Evolutionary conservation across 2,329 filamentous ascomycete genomes (phyloP), one percentile per base, ranked within the genome.

Genomic region (Scopulariopsis brevicaulis): DNA sequence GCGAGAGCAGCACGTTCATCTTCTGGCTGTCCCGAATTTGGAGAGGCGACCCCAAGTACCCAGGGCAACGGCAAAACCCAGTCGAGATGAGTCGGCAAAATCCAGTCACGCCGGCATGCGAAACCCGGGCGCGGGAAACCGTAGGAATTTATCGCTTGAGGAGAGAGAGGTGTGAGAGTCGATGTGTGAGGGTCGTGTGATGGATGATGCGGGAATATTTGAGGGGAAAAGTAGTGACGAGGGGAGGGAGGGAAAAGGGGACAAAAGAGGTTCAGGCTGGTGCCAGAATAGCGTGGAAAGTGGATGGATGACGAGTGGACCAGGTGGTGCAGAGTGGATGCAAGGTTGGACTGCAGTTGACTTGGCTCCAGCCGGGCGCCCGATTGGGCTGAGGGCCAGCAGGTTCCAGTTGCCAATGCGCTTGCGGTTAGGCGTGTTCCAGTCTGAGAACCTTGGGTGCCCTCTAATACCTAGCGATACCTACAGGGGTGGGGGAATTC

Each of bases 1-100:
- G 78, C 65, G 80, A 78, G 62, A 85, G 70, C 70, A 85, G 69
- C 68, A 83, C 75, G 69, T 85, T 85, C 83, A 86, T 86, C 51
- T 53, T 57, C 55, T 53, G 55, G 25, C 48, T n/a, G 24, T 56
- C 55, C 22, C 43, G 54, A 34, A 28, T 22, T 56, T 40, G 34
- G 34, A 55, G 54, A 56, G 28, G 54, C 40, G 25, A 55, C 28
- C 53, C 20, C 24, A 56, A 35, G 43, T 56, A 40, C 54, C 54
- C 54, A 50, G 22, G 46, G 46, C 46, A 50, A 50, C 46, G 46
- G 46, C 46, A 40, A 40, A 25, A 56, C 46, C 54, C 40, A 22
- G 40, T 46, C 40, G 40, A 37, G 20, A 51, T 34, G 40, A 53
- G 25, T 34, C 18, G 52, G 52, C 52, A 53, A 34, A 53, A 10